phyloP scores from a whole-genome alignment of 202 grass and related monocot genomes.

The Eragrostis tef region DNA sequence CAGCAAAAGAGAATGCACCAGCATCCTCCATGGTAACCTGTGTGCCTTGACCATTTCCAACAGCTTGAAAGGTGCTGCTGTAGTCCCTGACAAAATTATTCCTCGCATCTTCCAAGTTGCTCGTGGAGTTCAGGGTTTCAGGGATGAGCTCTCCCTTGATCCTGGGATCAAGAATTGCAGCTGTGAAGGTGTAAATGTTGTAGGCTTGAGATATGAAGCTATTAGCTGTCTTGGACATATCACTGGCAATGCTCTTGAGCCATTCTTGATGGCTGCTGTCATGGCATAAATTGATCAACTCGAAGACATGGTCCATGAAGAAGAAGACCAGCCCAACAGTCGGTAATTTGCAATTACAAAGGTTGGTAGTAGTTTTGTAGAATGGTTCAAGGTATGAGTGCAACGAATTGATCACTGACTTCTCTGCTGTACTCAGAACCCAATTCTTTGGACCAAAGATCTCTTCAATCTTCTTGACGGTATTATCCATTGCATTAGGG shows the following conservation, averaged over 20 bases:
- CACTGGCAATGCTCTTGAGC: conserved; percentile 74
- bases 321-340: conserved; percentile 90
- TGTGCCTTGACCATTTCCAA: conserved; percentile 53
- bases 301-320: conserved; percentile 92
- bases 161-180: conserved; percentile 91
- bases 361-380: conserved; percentile 88
- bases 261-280: conserved; percentile 63
- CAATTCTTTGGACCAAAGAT: conserved; percentile 54
- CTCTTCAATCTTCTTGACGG: conserved; percentile 85
- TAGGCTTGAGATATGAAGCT: conserved; percentile 69
- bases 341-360: conserved; percentile 80
- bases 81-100: conserved; percentile 82
- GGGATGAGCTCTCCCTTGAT: conserved; percentile 88
- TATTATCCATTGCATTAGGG: conserved; percentile 80
- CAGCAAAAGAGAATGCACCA: conserved; percentile 82
- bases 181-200: conserved; percentile 76
- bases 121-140: conserved; percentile 65
- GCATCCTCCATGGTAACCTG: conserved; percentile 54
- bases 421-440: conserved; percentile 61
- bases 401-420: conserved; percentile 64
- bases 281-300: conserved; percentile 66
- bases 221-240: conserved; percentile 66
- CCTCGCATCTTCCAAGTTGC: conserved; percentile 77
- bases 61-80: conserved; percentile 61
- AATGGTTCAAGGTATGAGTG: conserved; percentile 87